Percentiles rank a stretch among this genome's conserved stretches.
Conservation (phyloP, 495 filamentous ascomycete genomes). For the Bombardia bombarda region DNA sequence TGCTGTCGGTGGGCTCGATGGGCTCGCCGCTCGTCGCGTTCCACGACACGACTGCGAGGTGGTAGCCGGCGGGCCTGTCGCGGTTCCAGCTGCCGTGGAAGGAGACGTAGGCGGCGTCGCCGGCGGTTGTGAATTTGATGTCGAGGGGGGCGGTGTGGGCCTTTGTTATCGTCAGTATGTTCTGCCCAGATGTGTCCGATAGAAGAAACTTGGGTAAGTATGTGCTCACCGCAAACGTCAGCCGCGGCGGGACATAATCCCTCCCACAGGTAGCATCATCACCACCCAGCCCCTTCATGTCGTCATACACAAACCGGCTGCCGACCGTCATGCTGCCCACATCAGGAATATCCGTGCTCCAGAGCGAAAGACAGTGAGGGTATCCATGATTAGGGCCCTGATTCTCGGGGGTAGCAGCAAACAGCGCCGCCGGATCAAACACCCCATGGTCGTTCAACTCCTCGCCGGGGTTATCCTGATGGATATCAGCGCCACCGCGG, state of each 20-base stretch:
- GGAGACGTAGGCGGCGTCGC: slow-evolving; percentile 26
- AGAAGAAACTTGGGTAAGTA: not conserved
- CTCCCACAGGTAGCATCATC: slow-evolving; percentile 41
- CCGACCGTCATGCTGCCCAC: slow-evolving; percentile 20
- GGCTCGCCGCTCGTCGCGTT: slow-evolving; percentile 37
- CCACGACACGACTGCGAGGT: slow-evolving; percentile 40
- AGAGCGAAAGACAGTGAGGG: slow-evolving; percentile 58
- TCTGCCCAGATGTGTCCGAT: not conserved
- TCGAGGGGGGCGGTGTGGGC: slow-evolving; percentile 57
- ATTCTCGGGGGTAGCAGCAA: slow-evolving; percentile 5
- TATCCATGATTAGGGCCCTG: slow-evolving; percentile 55
- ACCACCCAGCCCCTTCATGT: slow-evolving; percentile 31
- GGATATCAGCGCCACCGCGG: slow-evolving; percentile 48
- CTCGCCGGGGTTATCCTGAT: slow-evolving; percentile 65
- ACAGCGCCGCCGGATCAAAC: slow-evolving; percentile 34
- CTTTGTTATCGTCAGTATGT: not conserved
- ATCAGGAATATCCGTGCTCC: slow-evolving; percentile 36
- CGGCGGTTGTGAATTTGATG: slow-evolving; percentile 40
- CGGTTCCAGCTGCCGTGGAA: slow-evolving; percentile 49
- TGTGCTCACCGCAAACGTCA: slow-evolving; percentile 36
- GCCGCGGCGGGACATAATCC: slow-evolving; percentile 33
- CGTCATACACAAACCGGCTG: slow-evolving; percentile 28
- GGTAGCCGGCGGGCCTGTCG: slow-evolving; percentile 46
- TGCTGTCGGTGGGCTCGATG: slow-evolving; percentile 28
- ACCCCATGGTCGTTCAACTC: slow-evolving; percentile 66